Evolutionary conservation across 179 eudicot species (phyloP), one percentile per base, ranked within the genome.

Genomic region (Vitellaria paradoxa): DNA sequence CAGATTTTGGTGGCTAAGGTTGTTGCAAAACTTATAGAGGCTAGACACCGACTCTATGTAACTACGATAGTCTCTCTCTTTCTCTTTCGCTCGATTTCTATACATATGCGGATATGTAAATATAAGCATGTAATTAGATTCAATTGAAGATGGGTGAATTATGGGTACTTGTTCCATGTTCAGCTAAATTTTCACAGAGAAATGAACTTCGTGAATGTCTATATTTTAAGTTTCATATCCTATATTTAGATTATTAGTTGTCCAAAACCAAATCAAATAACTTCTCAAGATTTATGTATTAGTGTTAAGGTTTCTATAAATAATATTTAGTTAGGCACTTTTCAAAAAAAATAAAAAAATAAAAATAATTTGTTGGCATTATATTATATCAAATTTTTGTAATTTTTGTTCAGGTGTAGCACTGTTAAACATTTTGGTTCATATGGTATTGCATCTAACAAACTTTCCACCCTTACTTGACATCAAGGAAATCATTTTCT

Each of bases 1-100:
- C 6, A 2, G 6, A 42, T 42, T 42, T 37, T 4, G 42, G 42
- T 37, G 42, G 42, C 45, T 42, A 42, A 42, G 6, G 45, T 42
- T 42, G 3, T 2, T 4, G 45, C 45, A 42, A 42, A 42, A 4
- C 45, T 4, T 37, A n/a, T 71, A 7, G 87, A 85, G 70, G 78
- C 84, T 52, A 76, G 87, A 47, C 86, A 85, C 63, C 86, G 88
- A 76, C 77, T 85, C 73, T 80, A 87, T 55, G 47, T 67, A 12
- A 14, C 78, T 30, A 67, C n/a, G 90, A 82, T 40, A 74, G 82
- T 74, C 76, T 72, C 77, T 74, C 71, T 55, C 72, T 68, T 76
- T 46, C 55, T 74, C 30, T n/a, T n/a, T n/a, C n/a, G n/a, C n/a
- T 62, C 45, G 5, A 42, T n/a, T n/a, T 59, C 53, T 56, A 6